A percentile compares a stretch with the other conserved stretches of the same genome.
These are phyloP conservation scores for Chiua sp. DNA, from an alignment of 1,284 basidiomycete genomes.

Conservation along the genomic window DNA sequence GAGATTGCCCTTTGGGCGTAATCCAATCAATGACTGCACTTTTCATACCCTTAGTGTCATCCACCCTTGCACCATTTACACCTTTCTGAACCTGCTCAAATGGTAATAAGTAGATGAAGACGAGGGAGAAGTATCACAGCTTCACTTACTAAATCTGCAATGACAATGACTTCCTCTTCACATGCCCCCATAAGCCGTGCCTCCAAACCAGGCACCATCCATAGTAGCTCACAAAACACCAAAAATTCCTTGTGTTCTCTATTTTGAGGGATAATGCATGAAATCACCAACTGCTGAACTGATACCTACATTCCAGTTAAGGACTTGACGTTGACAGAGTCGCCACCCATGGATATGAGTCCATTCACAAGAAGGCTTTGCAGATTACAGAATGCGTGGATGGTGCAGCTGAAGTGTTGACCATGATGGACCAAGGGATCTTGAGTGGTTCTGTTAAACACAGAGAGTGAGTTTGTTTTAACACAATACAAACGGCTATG, in stretches of 20 bases:
- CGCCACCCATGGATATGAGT: too few relatives aligned
- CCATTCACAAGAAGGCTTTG: not conserved
- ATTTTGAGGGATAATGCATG: too few relatives aligned
- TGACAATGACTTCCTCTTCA: slow-evolving; percentile 8
- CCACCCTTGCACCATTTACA: slow-evolving; percentile 7
- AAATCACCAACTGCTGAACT: too few relatives aligned
- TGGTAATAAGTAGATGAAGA: not conserved
- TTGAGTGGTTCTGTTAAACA: not conserved
- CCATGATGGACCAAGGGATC: not conserved
- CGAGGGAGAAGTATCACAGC: too few relatives aligned
- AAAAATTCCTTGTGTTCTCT: slow-evolving; percentile 7
- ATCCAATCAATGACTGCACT: not conserved
- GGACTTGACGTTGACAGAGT: too few relatives aligned
- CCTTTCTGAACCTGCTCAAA: slow-evolving; percentile 16
- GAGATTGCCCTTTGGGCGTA: not conserved
- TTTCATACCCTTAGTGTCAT: slow-evolving; percentile 15
- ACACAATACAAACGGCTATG: too few relatives aligned
- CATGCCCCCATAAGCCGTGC: not conserved
- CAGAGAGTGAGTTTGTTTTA: too few relatives aligned
- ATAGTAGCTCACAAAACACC: slow-evolving; percentile 9
- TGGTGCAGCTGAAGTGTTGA: not conserved
- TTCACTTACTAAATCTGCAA: slow-evolving; percentile 2
- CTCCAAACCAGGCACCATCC: slow-evolving; percentile 11
- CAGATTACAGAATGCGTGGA: not conserved
- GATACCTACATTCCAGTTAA: too few relatives aligned